Evolutionary conservation across 495 filamentous ascomycete genomes (phyloP).

Genomic region (Hypoxylon rickii): DNA sequence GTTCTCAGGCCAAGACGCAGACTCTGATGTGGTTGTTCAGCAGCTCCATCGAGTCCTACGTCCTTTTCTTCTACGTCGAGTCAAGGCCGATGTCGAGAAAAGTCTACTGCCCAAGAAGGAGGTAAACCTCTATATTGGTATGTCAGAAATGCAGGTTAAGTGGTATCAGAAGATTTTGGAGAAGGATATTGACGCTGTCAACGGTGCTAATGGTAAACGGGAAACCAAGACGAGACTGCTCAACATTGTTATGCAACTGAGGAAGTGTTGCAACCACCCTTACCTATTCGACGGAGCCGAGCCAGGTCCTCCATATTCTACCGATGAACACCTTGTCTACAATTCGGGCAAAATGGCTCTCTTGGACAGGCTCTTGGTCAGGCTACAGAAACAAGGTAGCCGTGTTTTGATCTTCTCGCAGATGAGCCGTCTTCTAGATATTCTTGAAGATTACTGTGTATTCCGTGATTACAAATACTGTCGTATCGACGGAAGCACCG

Average conservation of each 20-base stretch:
- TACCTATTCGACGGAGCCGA: conserved; percentile 99
- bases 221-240: conserved; percentile 99
- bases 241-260: conserved; percentile 99
- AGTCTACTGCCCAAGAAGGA: conserved; percentile 97
- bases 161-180: conserved; percentile 99
- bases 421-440: conserved; percentile 97
- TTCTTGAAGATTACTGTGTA: conserved; percentile 97
- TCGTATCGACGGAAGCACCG: conserved; percentile 95
- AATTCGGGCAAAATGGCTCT: conserved; percentile 98
- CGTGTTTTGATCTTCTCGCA: conserved; percentile 98
- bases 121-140: conserved; percentile 94
- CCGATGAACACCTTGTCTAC: conserved; percentile 91
- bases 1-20: conserved; percentile 87
- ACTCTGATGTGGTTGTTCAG: conserved; percentile 96
- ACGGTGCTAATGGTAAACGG: conserved; percentile 91
- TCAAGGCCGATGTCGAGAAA: conserved; percentile 99
- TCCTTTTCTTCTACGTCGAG: conserved; percentile 92
- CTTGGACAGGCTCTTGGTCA: conserved; percentile 86
- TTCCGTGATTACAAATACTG: conserved; percentile 95
- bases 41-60: conserved; percentile 93
- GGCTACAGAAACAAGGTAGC: conserved; percentile 83
- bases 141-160: conserved; percentile 98
- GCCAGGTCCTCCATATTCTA: conserved; percentile 96
- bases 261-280: conserved; percentile 99
- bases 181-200: conserved; percentile 99